Base-by-base conservation (phyloP, 2,329 filamentous ascomycete genomes). In the Clarireedia sp. region DNA sequence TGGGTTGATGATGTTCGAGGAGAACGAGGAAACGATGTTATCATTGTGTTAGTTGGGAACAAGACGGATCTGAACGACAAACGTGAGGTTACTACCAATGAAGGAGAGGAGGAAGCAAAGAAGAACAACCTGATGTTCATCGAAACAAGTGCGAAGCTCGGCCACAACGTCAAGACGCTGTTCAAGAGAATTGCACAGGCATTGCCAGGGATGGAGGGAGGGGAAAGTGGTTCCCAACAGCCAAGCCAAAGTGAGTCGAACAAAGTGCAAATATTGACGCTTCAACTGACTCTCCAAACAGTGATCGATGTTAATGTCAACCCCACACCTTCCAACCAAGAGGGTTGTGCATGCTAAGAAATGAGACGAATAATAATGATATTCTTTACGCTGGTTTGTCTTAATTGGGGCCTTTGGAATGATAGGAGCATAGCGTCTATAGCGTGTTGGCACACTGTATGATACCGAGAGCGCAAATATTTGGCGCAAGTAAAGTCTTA, bases 11-110 rank as follows among this genome's bases (percentile, higher is more conserved):
- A 99, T 70, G 94, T 99, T 57, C 83, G 94, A 60, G 92, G 91
- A 51, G 94, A 99, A 77, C 83, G 94, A 68, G 94, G 94, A 51
- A 96, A 95, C 77, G 94, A 99, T 73, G 95, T 99, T 59, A 99
- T 99, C 67, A 97, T 99, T 67, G 94, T 99, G 47, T 77, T 99
- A 47, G 95, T 99, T 40, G 94, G 94, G 63, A 99, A 99, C 79
- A 99, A 99, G 84, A 99, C 94, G 45, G 94, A 99, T 79, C 74
- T 99, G 72, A 95, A 94, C 73, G 94, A 99, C 73, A 97, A 96
- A 81, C 83, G 94, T 54, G 92, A 99, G 74, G 94, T 99, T 59
- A 99, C 92, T 43, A 95, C 90, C 37, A 86, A 89, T 69, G 91
- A 97, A 73, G 94, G 94, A 58, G 94, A 99, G 73, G 94, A 97